These are phyloP conservation scores for Xylaria curta DNA, from an alignment of 495 filamentous ascomycete genomes.

Conservation along the genomic window DNA sequence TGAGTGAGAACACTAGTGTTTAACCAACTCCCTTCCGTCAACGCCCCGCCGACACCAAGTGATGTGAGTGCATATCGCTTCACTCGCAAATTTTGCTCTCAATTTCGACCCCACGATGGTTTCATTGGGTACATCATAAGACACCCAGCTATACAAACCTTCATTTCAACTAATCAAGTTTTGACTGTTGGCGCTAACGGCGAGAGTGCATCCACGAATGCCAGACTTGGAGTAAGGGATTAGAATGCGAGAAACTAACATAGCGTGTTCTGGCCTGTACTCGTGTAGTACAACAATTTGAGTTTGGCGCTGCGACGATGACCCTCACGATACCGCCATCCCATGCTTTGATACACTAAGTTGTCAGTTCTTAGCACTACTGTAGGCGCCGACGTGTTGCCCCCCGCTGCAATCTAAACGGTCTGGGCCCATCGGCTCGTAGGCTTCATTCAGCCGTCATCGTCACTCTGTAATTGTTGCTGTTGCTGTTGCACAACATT, in stretches of 20 bases:
- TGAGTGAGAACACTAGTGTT: neutral
- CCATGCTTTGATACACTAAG: slow-evolving; percentile 6
- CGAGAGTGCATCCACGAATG: slow-evolving; percentile 8
- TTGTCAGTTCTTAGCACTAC: neutral
- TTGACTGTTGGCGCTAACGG: slow-evolving; percentile 16
- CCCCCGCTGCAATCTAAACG: neutral
- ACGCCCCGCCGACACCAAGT: neutral
- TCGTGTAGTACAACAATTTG: slow-evolving; percentile 13
- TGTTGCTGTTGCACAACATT: slow-evolving; percentile 9
- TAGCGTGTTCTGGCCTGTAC: slow-evolving; percentile 12
- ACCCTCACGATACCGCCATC: slow-evolving; percentile 24
- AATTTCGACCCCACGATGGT: neutral
- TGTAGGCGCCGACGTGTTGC: neutral
- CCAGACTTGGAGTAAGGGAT: neutral
- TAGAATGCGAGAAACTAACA: slow-evolving; percentile 1
- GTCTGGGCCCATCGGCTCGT: slow-evolving; percentile 10
- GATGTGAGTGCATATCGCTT: neutral
- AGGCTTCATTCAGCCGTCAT: neutral
- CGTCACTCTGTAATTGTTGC: slow-evolving; percentile 8
- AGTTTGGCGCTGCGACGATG: slow-evolving; percentile 28
- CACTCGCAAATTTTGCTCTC: neutral
- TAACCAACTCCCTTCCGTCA: neutral
- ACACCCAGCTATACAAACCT: neutral
- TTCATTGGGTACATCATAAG: neutral
- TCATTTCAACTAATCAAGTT: slow-evolving; percentile 9